Conservation (phyloP, 306 rosid genomes). For the Vachellia collinsii region DNA sequence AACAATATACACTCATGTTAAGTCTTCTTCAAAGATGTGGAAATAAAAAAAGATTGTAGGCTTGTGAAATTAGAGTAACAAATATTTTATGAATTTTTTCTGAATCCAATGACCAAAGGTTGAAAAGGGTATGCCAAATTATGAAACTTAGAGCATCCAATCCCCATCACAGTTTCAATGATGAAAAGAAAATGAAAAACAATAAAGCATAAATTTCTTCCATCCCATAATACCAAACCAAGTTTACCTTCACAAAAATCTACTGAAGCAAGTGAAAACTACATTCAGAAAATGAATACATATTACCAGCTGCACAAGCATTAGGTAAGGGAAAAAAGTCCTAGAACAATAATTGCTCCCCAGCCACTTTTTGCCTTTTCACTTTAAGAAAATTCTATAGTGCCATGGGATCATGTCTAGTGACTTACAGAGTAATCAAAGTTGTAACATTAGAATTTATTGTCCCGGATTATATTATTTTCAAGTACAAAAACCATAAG, state of each 20-base stretch:
- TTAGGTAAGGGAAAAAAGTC: background rate
- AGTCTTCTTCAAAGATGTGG: background rate
- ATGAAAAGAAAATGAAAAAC: background rate
- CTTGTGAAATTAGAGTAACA: no score
- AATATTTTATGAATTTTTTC: background rate
- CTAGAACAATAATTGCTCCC: background rate
- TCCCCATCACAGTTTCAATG: background rate
- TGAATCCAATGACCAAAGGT: background rate
- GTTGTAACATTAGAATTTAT: background rate
- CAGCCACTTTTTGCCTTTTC: background rate
- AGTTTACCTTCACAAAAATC: background rate
- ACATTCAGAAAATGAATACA: background rate
- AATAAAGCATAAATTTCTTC: no score
- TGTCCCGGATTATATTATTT: background rate
- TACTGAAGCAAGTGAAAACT: background rate
- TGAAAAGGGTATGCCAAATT: background rate
- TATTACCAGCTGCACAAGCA: background rate
- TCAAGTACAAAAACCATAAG: constrained; percentile 24
- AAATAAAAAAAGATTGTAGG: background rate
- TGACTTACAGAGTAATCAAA: background rate
- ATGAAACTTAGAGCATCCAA: background rate
- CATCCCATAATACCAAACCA: no score
- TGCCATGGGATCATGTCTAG: background rate
- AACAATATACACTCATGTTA: background rate
- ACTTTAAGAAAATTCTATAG: background rate